Conservation (phyloP, 2,329 filamentous ascomycete genomes). For the Byssochlamys sp. region DNA sequence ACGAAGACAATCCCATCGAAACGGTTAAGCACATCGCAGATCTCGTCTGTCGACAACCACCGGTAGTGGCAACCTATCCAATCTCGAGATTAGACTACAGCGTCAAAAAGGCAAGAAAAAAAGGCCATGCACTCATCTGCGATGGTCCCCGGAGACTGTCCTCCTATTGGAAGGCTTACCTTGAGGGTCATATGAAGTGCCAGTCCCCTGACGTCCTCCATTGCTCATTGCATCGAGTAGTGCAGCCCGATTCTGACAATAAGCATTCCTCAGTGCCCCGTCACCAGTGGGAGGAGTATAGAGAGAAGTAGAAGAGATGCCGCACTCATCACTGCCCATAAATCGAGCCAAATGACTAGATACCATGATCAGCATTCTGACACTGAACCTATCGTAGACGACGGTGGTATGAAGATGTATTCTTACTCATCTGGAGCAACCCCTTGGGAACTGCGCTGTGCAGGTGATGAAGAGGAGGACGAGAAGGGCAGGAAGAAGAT, state of each 20-base stretch:
- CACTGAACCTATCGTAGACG: background rate
- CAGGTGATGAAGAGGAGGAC: constrained; percentile 12
- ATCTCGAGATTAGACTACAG: constrained; percentile 3
- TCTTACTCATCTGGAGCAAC: constrained; percentile 14
- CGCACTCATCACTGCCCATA: constrained; percentile 28
- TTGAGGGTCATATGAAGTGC: constrained; percentile 30
- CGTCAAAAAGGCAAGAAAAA: background rate
- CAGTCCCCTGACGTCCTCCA: constrained; percentile 33
- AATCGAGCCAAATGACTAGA: constrained; percentile 26
- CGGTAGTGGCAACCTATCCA: constrained; percentile 31
- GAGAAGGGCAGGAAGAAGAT: constrained; percentile 28
- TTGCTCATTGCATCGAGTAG: constrained; percentile 34
- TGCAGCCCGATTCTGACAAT: constrained; percentile 24
- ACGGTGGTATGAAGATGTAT: background rate
- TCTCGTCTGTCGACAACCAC: constrained; percentile 34
- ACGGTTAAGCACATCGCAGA: constrained; percentile 37
- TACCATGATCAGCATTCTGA: background rate
- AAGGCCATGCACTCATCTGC: background rate
- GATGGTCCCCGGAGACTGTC: background rate
- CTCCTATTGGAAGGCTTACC: constrained; percentile 14
- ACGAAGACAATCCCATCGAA: constrained; percentile 35
- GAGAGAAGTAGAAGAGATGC: constrained; percentile 25
- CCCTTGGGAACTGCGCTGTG: background rate
- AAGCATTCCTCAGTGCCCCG: constrained; percentile 11
- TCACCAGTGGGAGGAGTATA: constrained; percentile 20